Percentiles rank a stretch among this genome's conserved stretches.
These are phyloP conservation scores for Aspergillus piperis DNA, from an alignment of 2,329 filamentous ascomycete genomes.

Conservation along the genomic window DNA sequence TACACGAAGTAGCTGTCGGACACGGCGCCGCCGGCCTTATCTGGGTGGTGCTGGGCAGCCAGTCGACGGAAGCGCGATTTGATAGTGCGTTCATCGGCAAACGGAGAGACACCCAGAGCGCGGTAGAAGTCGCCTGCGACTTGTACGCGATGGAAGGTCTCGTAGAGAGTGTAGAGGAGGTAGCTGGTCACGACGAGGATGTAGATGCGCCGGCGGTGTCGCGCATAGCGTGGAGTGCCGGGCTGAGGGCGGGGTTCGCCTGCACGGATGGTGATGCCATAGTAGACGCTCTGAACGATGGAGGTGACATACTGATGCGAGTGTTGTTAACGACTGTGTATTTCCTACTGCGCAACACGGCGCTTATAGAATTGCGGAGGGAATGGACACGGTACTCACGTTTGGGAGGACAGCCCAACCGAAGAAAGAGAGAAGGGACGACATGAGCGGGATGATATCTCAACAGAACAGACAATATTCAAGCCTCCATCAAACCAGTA, in stretches of 20 bases:
- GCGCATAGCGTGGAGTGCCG: conserved; percentile 67
- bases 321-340: not conserved
- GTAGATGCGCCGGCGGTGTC: conserved; percentile 79
- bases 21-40: conserved; percentile 61
- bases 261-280: conserved; percentile 83
- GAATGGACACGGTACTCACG: conserved; percentile 43
- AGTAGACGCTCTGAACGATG: conserved; percentile 79
- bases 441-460: conserved; percentile 30
- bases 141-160: conserved; percentile 80
- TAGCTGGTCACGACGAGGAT: conserved; percentile 80
- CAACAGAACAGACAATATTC: not conserved
- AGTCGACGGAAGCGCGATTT: conserved; percentile 83
- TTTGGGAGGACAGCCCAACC: conserved; percentile 65
- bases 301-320: conserved; percentile 68
- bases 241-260: conserved; percentile 74
- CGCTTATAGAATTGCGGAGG: not conserved
- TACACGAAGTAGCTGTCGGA: conserved; percentile 69
- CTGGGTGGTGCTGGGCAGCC: conserved; percentile 71
- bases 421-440: conserved; percentile 55
- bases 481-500: not conserved
- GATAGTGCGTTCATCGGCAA: conserved; percentile 72
- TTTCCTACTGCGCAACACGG: not conserved
- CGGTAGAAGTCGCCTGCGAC: conserved; percentile 75
- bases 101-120: conserved; percentile 68
- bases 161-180: conserved; percentile 88